A percentile compares a stretch with the other conserved stretches of the same genome.
Evolutionary conservation across 352 stramenopile genomes (phyloP).

Genomic region (Pythium plurisporium): DNA sequence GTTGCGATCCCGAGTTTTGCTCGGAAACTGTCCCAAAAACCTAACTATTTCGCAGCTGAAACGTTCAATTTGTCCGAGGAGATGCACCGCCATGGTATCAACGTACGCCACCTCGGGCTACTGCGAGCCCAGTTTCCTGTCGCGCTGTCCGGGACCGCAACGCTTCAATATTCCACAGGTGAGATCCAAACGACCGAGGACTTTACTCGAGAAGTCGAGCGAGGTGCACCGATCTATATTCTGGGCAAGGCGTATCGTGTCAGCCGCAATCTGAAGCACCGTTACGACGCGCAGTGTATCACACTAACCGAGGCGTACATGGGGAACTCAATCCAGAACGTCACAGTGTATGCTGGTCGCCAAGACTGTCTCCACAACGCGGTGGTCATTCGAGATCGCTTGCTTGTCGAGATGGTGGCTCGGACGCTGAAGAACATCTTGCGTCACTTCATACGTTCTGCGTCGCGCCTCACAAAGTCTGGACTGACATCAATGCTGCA

Average conservation of each 20-base stretch:
- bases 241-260: constrained; percentile 46
- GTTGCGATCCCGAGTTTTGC: constrained; percentile 79
- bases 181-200: constrained; percentile 79
- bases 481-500: constrained; percentile 42
- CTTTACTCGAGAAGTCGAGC: constrained; percentile 76
- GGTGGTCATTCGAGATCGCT: constrained; percentile 41
- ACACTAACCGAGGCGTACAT: constrained; percentile 53
- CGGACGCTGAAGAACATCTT: constrained; percentile 86
- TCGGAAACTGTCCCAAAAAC: constrained; percentile 63
- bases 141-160: constrained; percentile 64
- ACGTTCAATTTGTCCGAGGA: constrained; percentile 68
- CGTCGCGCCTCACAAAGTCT: constrained; percentile 27
- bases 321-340: constrained; percentile 70
- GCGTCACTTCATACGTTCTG: constrained; percentile 62
- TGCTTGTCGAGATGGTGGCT: constrained; percentile 87
- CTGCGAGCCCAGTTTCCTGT: constrained; percentile 78
- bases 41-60: constrained; percentile 42
- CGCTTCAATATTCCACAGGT: constrained; percentile 74
- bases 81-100: constrained; percentile 88
- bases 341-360: constrained; percentile 59
- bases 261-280: constrained; percentile 36
- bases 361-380: constrained; percentile 56
- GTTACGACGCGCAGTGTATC: constrained; percentile 53
- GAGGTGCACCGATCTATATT: constrained; percentile 57
- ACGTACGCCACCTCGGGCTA: constrained; percentile 85